A percentile compares a stretch with the other conserved stretches of the same genome.
These are phyloP conservation scores for Sphagnurus paluster DNA, from an alignment of 1,284 basidiomycete genomes.

Conservation along the genomic window DNA sequence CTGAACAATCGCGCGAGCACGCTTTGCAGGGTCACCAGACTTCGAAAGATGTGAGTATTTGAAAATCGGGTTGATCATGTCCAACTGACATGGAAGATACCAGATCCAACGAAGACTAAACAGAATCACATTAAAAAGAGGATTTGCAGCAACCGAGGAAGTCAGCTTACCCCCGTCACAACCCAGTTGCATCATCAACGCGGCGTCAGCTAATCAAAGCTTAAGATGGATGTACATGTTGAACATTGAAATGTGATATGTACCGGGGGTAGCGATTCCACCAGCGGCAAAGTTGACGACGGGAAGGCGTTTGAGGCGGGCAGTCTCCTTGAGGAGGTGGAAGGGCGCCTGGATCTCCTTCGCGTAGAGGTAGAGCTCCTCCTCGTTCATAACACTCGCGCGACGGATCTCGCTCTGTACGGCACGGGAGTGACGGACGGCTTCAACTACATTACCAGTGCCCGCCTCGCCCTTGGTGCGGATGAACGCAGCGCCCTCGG, in stretches of 20 bases:
- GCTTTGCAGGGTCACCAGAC: conserved; percentile 93
- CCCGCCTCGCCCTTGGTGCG: conserved; percentile 98
- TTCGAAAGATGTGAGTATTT: conserved; percentile 28
- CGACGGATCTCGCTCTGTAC: conserved; percentile 85
- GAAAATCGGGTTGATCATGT: conserved; percentile 2
- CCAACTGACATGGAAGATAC: conserved; percentile 83
- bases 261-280: conserved; percentile 93
- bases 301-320: conserved; percentile 89
- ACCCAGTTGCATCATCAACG: conserved; percentile 99
- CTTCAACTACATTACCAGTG: conserved; percentile 97
- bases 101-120: conserved; percentile 89
- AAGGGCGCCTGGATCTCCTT: conserved; percentile 96
- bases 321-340: conserved; percentile 96
- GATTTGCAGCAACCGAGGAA: conserved; percentile 11
- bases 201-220: conserved; percentile 77
- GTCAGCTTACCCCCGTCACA: conserved; percentile 84
- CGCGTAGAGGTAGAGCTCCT: conserved; percentile 94
- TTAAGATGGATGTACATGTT: conserved; percentile 2
- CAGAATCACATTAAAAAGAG: conserved; percentile 15
- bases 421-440: conserved; percentile 89
- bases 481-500: conserved; percentile 96
- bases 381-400: conserved; percentile 87
- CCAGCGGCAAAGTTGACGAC: conserved; percentile 97
- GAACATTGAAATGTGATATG: conserved; percentile 18
- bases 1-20: conserved; percentile 96